phyloP scores from a whole-genome alignment of 768 basidiomycete species.

The Leccinellum luteum region DNA sequence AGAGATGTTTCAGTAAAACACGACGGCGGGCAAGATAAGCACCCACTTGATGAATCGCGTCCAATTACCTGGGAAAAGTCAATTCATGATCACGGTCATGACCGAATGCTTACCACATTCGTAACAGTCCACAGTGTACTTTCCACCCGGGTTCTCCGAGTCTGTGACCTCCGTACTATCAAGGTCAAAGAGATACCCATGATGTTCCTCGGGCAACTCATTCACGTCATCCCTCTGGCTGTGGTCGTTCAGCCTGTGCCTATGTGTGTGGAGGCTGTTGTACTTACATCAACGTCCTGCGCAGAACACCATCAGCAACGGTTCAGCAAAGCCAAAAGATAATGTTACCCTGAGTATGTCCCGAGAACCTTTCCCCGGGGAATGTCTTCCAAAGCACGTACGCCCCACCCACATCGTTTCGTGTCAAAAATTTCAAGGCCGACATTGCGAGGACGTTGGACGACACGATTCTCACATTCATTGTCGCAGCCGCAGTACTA shows the following conservation, averaged over 20 bases:
- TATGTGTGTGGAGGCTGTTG: not conserved
- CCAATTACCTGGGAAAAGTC: conserved; percentile 59
- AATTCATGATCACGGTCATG: conserved; percentile 1
- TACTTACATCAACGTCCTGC: conserved; percentile 47
- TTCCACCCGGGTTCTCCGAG: conserved; percentile 29
- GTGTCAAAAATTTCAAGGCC: conserved; percentile 71
- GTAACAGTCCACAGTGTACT: conserved; percentile 57
- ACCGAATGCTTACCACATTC: conserved; percentile 41
- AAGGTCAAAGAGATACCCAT: conserved; percentile 59
- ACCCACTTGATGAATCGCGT: conserved; percentile 70
- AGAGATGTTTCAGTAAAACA: conserved; percentile 3
- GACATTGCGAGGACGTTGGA: conserved; percentile 54
- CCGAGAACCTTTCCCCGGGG: conserved; percentile 60
- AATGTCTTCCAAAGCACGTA: conserved; percentile 42
- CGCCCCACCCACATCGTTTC: conserved; percentile 60
- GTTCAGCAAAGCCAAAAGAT: not conserved
- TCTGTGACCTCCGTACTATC: conserved; percentile 50
- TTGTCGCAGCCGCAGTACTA: conserved; percentile 46
- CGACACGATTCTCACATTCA: conserved; percentile 57
- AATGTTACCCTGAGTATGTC: conserved; percentile 62
- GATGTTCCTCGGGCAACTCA: conserved; percentile 33
- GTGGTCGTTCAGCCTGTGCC: not conserved
- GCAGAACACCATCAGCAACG: conserved; percentile 4
- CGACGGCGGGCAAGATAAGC: not conserved
- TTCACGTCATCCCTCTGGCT: conserved; percentile 47